Evolutionary conservation across 345 rosid species (phyloP).

Genomic region (Clausena lansium): DNA sequence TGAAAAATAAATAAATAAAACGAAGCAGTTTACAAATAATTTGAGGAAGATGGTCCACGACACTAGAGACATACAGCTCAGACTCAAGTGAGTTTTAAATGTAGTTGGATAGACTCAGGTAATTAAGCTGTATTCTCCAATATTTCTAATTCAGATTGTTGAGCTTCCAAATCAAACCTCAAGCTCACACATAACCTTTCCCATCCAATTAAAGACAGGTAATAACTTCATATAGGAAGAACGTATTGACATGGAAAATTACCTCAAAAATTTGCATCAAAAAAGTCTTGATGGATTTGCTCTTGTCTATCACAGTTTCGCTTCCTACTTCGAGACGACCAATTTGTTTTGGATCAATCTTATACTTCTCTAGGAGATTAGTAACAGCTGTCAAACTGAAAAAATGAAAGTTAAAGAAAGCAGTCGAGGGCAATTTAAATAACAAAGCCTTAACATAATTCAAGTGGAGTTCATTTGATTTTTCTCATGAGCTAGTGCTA

Average conservation of each 20-base stretch:
- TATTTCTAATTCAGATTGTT: neutral
- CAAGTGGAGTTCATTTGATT: neutral
- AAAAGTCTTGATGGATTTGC: slow-evolving; percentile 98
- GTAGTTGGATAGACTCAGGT: neutral
- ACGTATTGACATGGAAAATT: slow-evolving; percentile 7
- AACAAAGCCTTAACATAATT: neutral
- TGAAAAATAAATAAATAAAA: no score
- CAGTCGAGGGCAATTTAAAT: slow-evolving; percentile 4
- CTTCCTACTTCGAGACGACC: slow-evolving; percentile 99
- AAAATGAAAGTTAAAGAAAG: neutral
- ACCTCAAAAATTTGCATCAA: slow-evolving; percentile 99
- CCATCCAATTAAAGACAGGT: neutral
- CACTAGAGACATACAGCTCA: neutral
- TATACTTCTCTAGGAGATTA: slow-evolving; percentile 89
- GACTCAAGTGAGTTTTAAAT: neutral
- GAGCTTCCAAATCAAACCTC: neutral
- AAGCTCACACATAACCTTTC: neutral
- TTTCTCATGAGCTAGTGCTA: neutral
- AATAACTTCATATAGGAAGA: neutral
- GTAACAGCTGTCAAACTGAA: slow-evolving; percentile 84
- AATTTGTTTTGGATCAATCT: slow-evolving; percentile 85
- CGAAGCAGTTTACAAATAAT: neutral
- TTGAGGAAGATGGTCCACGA: neutral
- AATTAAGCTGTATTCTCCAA: neutral
- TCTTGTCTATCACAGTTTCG: slow-evolving; percentile 98